Conservation (phyloP, 768 basidiomycete species). For the Amanita molliuscula region DNA sequence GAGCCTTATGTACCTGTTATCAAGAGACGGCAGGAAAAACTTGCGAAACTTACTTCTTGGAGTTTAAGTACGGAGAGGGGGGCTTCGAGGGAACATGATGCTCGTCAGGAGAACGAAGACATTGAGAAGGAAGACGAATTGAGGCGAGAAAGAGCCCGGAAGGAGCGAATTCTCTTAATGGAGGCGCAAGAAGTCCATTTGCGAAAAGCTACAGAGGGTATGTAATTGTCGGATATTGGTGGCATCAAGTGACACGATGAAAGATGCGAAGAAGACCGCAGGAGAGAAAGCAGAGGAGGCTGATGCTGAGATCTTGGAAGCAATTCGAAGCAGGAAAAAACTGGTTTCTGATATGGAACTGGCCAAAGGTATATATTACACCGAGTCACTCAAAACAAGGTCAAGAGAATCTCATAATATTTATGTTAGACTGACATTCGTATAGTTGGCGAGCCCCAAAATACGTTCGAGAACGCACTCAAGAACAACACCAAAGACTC, state of each 20-base stretch:
- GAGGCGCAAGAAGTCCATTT: slow-evolving; percentile 95
- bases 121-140: slow-evolving; percentile 73
- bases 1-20: slow-evolving; percentile 84
- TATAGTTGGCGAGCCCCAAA: slow-evolving; percentile 81
- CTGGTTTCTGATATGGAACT: slow-evolving; percentile 89
- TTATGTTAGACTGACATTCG: slow-evolving; percentile 3
- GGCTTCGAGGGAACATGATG: slow-evolving; percentile 44
- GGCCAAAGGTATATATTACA: slow-evolving; percentile 87
- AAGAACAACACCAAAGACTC: slow-evolving; percentile 60
- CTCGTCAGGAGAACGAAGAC: slow-evolving; percentile 57
- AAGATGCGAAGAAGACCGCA: slow-evolving; percentile 81
- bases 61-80: slow-evolving; percentile 46
- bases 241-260: slow-evolving; percentile 2
- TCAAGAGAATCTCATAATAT: slow-evolving; percentile 18
- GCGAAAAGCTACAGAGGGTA: slow-evolving; percentile 74
- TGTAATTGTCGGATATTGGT: slow-evolving; percentile 9
- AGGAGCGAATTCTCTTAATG: slow-evolving; percentile 78
- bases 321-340: slow-evolving; percentile 84
- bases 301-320: slow-evolving; percentile 85
- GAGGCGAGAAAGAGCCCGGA: slow-evolving; percentile 62
- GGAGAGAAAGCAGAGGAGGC: slow-evolving; percentile 80
- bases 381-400: slow-evolving; percentile 78
- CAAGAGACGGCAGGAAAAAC: slow-evolving; percentile 71
- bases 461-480: slow-evolving; percentile 63
- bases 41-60: slow-evolving; percentile 63